These are phyloP conservation scores for Scenedesmus sp. DNA, from an alignment of 163 green algal species.

Conservation along the genomic window DNA sequence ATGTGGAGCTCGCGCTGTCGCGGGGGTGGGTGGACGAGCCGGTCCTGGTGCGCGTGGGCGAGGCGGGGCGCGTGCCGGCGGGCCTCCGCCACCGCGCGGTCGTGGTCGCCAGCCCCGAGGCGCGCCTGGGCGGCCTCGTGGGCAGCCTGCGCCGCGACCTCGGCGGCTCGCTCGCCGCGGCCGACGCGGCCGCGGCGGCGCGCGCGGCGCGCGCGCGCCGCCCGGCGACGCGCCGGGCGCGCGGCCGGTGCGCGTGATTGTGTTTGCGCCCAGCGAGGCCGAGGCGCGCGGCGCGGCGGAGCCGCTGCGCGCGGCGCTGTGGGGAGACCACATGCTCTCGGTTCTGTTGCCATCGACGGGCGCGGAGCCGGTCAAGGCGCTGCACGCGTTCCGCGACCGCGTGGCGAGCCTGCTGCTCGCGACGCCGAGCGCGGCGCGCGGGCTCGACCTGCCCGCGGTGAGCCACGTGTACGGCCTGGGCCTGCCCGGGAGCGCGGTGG, in stretches of 20 bases:
- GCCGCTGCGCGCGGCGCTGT: conserved; percentile 77
- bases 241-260: conserved; percentile 36
- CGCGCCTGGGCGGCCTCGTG: conserved; percentile 61
- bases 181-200: conserved; percentile 38
- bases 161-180: conserved; percentile 37
- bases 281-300: conserved; percentile 58
- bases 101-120: conserved; percentile 34
- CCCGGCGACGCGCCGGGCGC: background rate
- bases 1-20: conserved; percentile 52
- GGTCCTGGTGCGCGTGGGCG: conserved; percentile 50
- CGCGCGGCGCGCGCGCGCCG: conserved; percentile 44
- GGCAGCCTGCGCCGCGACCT: conserved; percentile 69
- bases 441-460: conserved; percentile 87
- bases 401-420: conserved; percentile 58
- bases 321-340: conserved; percentile 77
- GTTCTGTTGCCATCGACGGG: conserved; percentile 78
- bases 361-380: conserved; percentile 54
- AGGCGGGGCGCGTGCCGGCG: conserved; percentile 52
- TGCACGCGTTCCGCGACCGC: conserved; percentile 79
- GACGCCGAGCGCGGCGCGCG: conserved; percentile 70
- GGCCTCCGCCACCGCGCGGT: conserved; percentile 67
- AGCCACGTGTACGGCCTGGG: conserved; percentile 85
- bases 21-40: conserved; percentile 55
- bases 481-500: conserved; percentile 58
- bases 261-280: conserved; percentile 53